Conservation (phyloP, 331 rosid species). For the Quercus lobata region DNA sequence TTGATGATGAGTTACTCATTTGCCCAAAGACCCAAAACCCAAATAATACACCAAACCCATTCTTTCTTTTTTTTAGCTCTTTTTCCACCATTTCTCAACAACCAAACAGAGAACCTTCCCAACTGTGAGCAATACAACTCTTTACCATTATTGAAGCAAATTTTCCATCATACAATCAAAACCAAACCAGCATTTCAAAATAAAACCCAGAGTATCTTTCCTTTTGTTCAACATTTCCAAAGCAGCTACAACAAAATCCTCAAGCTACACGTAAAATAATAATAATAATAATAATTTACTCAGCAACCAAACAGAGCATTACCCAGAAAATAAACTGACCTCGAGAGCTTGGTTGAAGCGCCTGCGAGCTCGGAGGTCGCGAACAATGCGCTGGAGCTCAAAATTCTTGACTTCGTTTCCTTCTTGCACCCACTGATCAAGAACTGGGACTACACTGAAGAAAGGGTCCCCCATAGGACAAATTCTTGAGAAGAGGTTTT, state of each 20-base stretch:
- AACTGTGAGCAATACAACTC: background rate
- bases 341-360: constrained; percentile 72
- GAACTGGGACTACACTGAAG: constrained; percentile 43
- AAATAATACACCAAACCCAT: background rate
- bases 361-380: constrained; percentile 37
- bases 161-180: background rate
- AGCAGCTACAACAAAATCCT: background rate
- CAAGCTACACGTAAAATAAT: background rate
- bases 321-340: constrained; percentile 19
- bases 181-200: background rate
- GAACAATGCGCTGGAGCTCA: constrained; percentile 41
- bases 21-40: background rate
- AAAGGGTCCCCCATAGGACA: constrained; percentile 67
- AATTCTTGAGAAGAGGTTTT: constrained; percentile 50
- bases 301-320: constrained; percentile 1
- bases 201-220: background rate
- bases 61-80: background rate
- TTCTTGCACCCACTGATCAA: constrained; percentile 57
- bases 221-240: background rate
- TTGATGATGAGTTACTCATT: background rate
- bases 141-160: background rate
- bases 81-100: background rate
- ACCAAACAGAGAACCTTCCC: background rate
- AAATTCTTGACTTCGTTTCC: constrained; percentile 24
- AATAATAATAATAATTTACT: background rate